phyloP scores from a whole-genome alignment of 805 yeast genomes.

The Kuraishia molischiana region DNA sequence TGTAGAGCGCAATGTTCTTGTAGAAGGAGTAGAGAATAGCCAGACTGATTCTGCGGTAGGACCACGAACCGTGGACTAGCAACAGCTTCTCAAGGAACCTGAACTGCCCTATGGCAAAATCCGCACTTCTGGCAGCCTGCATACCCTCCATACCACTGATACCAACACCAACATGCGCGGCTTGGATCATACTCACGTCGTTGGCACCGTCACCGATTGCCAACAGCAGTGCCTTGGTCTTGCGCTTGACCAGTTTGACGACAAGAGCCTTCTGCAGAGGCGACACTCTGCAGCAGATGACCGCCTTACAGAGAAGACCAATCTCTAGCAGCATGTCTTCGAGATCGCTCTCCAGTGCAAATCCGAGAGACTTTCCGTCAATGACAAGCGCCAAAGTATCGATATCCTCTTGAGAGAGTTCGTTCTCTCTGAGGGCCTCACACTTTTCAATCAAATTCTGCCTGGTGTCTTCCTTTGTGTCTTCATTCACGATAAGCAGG shows the following conservation, averaged over 20 bases:
- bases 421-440: constrained; percentile 60
- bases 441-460: constrained; percentile 68
- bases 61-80: constrained; percentile 96
- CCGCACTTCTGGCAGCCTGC: constrained; percentile 99
- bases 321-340: constrained; percentile 72
- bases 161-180: constrained; percentile 99
- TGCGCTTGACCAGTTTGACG: constrained; percentile 85
- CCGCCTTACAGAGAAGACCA: constrained; percentile 87
- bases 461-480: constrained; percentile 64
- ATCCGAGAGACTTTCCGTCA: constrained; percentile 87
- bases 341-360: constrained; percentile 72
- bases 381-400: constrained; percentile 82
- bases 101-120: constrained; percentile 94
- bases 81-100: constrained; percentile 72
- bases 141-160: constrained; percentile 99
- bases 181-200: constrained; percentile 98
- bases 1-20: constrained; percentile 89
- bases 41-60: constrained; percentile 86
- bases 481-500: constrained; percentile 81
- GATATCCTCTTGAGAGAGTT: constrained; percentile 55
- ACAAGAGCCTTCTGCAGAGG: constrained; percentile 96
- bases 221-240: constrained; percentile 62
- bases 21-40: constrained; percentile 93
- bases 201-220: constrained; percentile 99
- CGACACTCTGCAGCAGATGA: constrained; percentile 95